phyloP scores from a whole-genome alignment of 2,329 filamentous ascomycete genomes.

The Aspergillus piperis region DNA sequence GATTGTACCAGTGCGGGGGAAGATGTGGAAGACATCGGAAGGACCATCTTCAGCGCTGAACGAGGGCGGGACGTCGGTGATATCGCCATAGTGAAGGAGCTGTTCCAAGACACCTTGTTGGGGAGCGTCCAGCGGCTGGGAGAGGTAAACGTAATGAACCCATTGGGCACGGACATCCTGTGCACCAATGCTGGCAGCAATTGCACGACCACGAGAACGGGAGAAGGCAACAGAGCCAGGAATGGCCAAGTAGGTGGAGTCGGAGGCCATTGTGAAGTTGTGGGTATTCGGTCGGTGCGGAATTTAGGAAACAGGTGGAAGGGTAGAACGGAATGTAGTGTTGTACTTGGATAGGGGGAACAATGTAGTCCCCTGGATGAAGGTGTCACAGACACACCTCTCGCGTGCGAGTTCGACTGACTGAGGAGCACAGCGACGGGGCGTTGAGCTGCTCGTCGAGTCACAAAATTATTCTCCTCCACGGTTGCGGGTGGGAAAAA shows the following conservation, averaged over 20 bases:
- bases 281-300: slow-evolving; percentile 12
- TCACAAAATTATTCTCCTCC: slow-evolving; percentile 22
- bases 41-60: slow-evolving; percentile 52
- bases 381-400: slow-evolving; percentile 23
- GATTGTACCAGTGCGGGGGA: slow-evolving; percentile 76
- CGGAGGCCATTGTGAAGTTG: slow-evolving; percentile 36
- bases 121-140: slow-evolving; percentile 48
- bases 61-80: slow-evolving; percentile 47
- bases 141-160: slow-evolving; percentile 67
- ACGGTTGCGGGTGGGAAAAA: slow-evolving; percentile 14
- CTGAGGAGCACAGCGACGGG: slow-evolving; percentile 20
- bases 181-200: slow-evolving; percentile 46
- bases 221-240: slow-evolving; percentile 49
- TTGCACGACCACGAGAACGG: slow-evolving; percentile 45
- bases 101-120: slow-evolving; percentile 58
- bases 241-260: slow-evolving; percentile 38
- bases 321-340: background rate
- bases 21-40: slow-evolving; percentile 67
- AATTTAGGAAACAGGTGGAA: slow-evolving; percentile 6
- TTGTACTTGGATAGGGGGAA: slow-evolving; percentile 8
- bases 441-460: slow-evolving; percentile 24
- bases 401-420: slow-evolving; percentile 21
- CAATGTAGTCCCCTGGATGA: slow-evolving; percentile 17
- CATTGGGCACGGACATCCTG: slow-evolving; percentile 50
- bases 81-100: slow-evolving; percentile 63